Evolutionary conservation across 2,329 filamentous ascomycete genomes (phyloP).

Genomic region (Beauveria bassiana): DNA sequence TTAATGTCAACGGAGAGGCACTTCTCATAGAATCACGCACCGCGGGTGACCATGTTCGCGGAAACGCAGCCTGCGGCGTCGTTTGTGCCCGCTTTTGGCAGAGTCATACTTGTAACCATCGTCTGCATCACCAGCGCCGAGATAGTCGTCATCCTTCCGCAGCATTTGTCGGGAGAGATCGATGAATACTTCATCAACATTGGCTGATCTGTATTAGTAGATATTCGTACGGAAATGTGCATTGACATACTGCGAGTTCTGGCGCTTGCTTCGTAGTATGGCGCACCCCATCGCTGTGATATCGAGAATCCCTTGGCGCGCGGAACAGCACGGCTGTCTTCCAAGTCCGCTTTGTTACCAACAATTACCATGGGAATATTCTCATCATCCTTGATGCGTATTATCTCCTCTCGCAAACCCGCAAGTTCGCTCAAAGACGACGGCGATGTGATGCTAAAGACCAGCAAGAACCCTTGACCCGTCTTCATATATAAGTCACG

Average conservation of each 20-base stretch:
- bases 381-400: conserved; percentile 83
- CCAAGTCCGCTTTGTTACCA: conserved; percentile 84
- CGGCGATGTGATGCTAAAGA: conserved; percentile 82
- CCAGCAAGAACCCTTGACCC: conserved; percentile 82
- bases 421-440: conserved; percentile 77
- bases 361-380: conserved; percentile 83
- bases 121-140: conserved; percentile 26
- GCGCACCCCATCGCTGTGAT: conserved; percentile 80
- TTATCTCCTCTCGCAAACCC: conserved; percentile 79
- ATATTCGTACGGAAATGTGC: not conserved
- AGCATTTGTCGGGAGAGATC: conserved; percentile 81
- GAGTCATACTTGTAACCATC: conserved; percentile 36
- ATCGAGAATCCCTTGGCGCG: conserved; percentile 74
- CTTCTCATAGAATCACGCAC: conserved; percentile 37
- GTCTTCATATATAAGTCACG: conserved; percentile 89
- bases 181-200: conserved; percentile 85
- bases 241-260: conserved; percentile 55
- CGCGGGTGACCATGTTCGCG: conserved; percentile 27
- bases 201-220: conserved; percentile 41
- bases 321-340: conserved; percentile 74
- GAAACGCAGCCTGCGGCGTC: conserved; percentile 22
- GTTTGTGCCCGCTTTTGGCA: conserved; percentile 20
- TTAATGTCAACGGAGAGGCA: too few relatives aligned
- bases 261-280: conserved; percentile 87
- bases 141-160: conserved; percentile 54